phyloP scores from a whole-genome alignment of 2,329 filamentous ascomycete genomes.

The Colletotrichum theobromicola region DNA sequence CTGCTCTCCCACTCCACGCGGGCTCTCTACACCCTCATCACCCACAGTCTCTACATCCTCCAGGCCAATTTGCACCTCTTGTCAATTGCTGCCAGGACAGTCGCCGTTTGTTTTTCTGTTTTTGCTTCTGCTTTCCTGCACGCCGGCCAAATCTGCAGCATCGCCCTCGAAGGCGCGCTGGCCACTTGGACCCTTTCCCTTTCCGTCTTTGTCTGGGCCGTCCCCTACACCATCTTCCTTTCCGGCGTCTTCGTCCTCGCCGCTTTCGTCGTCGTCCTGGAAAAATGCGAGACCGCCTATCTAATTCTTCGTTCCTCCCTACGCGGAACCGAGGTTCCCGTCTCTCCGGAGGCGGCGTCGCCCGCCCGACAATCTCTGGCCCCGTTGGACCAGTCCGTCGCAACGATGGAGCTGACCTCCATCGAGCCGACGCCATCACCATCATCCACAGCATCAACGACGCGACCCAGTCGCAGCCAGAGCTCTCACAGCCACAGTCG shows the following conservation, averaged over 20 bases:
- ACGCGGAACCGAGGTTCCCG: background rate
- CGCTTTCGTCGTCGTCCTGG: background rate
- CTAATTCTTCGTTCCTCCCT: constrained; percentile 8
- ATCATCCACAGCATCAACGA: constrained; percentile 38
- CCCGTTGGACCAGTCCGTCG: constrained; percentile 43
- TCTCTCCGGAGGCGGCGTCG: background rate
- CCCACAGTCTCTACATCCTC: background rate
- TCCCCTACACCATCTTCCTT: background rate
- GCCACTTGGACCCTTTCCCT: background rate
- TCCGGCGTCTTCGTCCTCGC: background rate
- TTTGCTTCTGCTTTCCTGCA: background rate
- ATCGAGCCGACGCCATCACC: constrained; percentile 37
- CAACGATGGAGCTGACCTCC: constrained; percentile 38
- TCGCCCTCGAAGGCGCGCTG: background rate
- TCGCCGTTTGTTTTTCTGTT: background rate
- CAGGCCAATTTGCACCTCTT: background rate
- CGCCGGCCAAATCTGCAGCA: background rate
- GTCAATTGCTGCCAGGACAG: background rate
- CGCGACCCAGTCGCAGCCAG: background rate
- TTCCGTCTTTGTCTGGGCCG: background rate
- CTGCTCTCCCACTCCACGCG: background rate
- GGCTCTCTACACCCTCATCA: background rate
- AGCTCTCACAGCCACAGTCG: background rate
- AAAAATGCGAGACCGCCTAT: constrained; percentile 17
- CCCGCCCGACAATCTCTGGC: constrained; percentile 32